Evolutionary conservation across 768 basidiomycete species (phyloP), one percentile per base, ranked within the genome.

Genomic region (Russula griseocarnosa): DNA sequence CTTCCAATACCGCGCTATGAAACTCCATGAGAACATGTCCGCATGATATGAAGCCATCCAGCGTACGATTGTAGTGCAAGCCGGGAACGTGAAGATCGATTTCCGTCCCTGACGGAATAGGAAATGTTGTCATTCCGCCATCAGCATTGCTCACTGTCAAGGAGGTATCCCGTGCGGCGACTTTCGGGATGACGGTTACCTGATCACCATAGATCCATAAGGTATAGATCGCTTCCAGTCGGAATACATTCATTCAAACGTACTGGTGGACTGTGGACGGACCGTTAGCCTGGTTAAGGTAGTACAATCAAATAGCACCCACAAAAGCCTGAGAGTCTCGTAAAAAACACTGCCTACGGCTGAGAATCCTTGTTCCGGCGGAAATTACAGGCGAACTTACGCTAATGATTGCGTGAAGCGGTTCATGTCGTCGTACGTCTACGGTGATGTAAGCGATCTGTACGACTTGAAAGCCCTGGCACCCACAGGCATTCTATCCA

Each of bases 1-100:
- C 55, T 79, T 71, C 83, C 84, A 85, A 69, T 83, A 83, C 40
- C 78, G 77, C 30, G 83, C 83, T 84, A 65, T 20, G 36, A 22
- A n/a, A 44, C 32, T 18, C 10, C 32, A 10, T 62, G 38, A 56
- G 52, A 34, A 24, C 50, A 0, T 26, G 5, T 18, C 16, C 7
- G 22, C 3, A 2, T 11, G 22, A 36, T 38, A 26, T 1, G 34
- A 28, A 8, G 16, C 20, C 1, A n/a, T 7, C 14, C 13, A 14
- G 32, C 58, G 18, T 71, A 83, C 82, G 81, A 68, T 83, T 83
- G 62, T 82, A 78, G 65, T 83, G 83, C 32, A 83, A 61, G 11
- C 74, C 82, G 24, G 75, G 68, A 2, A 75, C 71, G 66, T 77
- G 70, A 16, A 83, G 69, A 0, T 63, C 55, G n/a, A 83, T 60